Evolutionary conservation across 225 moss, liverwort and hornwort genomes (phyloP).

Genomic region (Thuidium tamariscinum): DNA sequence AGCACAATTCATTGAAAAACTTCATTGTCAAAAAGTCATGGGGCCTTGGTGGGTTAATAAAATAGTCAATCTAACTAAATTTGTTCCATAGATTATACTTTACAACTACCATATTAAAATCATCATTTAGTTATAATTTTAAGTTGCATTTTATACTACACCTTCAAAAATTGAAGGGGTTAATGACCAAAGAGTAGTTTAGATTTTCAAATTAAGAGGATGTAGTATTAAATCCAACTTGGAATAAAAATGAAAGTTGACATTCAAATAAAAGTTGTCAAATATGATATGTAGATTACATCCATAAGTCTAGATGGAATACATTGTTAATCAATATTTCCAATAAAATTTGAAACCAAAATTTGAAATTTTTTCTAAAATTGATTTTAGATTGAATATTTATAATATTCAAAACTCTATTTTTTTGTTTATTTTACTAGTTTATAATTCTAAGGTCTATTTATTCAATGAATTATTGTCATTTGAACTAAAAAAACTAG

Average conservation of each 20-base stretch:
- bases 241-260: background rate
- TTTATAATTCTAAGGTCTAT: no score
- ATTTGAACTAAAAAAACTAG: background rate
- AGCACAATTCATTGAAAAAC: no score
- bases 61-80: fast-evolving
- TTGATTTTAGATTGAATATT: background rate
- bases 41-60: background rate
- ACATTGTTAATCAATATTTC: background rate
- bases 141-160: background rate
- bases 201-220: background rate
- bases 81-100: background rate
- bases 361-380: background rate
- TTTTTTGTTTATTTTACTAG: no score
- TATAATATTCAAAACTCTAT: fast-evolving
- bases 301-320: fast-evolving
- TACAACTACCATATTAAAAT: fast-evolving
- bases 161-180: background rate
- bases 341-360: background rate
- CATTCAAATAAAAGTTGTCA: background rate
- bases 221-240: background rate
- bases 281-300: background rate
- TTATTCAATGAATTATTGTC: background rate
- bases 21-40: no score
- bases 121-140: background rate
- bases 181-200: fast-evolving